A percentile compares a stretch with the other conserved stretches of the same genome.
Evolutionary conservation across 1,284 basidiomycete genomes (phyloP).

Genomic region (Ustilago curta): DNA sequence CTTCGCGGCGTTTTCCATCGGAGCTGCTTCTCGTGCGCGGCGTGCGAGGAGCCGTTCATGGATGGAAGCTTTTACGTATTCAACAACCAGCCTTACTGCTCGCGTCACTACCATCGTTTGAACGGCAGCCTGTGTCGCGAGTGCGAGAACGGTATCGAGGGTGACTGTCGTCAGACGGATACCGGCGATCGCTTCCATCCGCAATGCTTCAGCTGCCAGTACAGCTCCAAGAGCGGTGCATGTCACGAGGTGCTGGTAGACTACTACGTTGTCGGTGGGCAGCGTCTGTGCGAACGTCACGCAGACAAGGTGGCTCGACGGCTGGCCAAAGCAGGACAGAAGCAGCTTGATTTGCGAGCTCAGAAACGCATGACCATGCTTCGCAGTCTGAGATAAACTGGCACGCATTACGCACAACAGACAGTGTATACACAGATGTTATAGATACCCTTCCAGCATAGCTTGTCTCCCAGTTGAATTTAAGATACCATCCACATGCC

Average conservation of each 20-base stretch:
- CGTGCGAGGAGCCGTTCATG: constrained; percentile 51
- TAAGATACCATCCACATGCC: no score
- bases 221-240: constrained; percentile 32
- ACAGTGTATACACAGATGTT: background rate
- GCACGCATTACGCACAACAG: background rate
- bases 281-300: constrained; percentile 56
- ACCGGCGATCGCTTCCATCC: constrained; percentile 58
- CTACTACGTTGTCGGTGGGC: constrained; percentile 45
- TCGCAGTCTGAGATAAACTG: constrained; percentile 22
- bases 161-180: constrained; percentile 59
- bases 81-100: constrained; percentile 60
- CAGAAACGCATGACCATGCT: constrained; percentile 56
- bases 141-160: constrained; percentile 58
- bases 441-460: background rate
- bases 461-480: background rate
- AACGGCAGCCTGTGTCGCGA: constrained; percentile 58
- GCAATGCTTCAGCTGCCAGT: constrained; percentile 56
- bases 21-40: constrained; percentile 57
- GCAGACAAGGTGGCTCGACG: constrained; percentile 39
- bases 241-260: constrained; percentile 39
- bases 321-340: constrained; percentile 36
- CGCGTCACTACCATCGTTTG: constrained; percentile 50
- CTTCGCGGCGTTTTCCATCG: constrained; percentile 55
- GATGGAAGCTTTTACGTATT: constrained; percentile 61
- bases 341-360: constrained; percentile 36